A percentile compares a stretch with the other conserved stretches of the same genome.
phyloP scores from a whole-genome alignment of 2,329 filamentous ascomycete genomes.

The Tothia fuscella region DNA sequence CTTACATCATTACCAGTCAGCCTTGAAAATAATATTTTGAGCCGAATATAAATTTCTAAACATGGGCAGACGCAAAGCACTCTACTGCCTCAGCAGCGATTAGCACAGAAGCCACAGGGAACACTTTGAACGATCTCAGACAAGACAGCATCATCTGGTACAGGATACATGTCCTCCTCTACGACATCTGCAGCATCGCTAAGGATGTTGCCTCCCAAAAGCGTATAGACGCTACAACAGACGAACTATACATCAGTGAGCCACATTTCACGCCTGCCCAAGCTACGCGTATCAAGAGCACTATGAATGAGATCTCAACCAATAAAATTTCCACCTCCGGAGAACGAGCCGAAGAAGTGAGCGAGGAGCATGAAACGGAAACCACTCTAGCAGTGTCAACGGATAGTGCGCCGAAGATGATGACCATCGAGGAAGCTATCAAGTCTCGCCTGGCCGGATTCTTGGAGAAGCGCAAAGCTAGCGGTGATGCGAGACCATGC shows the following conservation, averaged over 20 bases:
- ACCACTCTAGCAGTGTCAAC: slow-evolving; percentile 11
- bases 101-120: too few species aligned
- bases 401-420: not conserved
- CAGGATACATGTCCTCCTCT: slow-evolving; percentile 15
- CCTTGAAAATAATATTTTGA: too few species aligned
- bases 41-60: too few species aligned
- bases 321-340: too few species aligned
- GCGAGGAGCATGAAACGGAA: too few species aligned
- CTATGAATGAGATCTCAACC: too few species aligned
- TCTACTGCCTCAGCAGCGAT: too few species aligned
- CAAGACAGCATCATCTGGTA: too few species aligned
- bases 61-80: too few species aligned
- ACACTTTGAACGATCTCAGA: too few species aligned
- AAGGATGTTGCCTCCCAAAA: slow-evolving; percentile 13
- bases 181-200: slow-evolving; percentile 16
- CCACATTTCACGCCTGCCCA: slow-evolving; percentile 19
- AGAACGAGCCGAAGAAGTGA: too few species aligned
- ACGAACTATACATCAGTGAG: slow-evolving; percentile 19
- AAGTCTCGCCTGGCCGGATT: not conserved
- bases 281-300: slow-evolving; percentile 14
- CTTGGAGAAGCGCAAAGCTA: not conserved
- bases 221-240: slow-evolving; percentile 14
- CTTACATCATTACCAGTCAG: too few species aligned
- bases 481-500: not conserved
- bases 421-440: not conserved